Percentiles rank a stretch among this genome's conserved stretches.
Conservation (phyloP, 768 basidiomycete species). For the Psilocybe azurescens region DNA sequence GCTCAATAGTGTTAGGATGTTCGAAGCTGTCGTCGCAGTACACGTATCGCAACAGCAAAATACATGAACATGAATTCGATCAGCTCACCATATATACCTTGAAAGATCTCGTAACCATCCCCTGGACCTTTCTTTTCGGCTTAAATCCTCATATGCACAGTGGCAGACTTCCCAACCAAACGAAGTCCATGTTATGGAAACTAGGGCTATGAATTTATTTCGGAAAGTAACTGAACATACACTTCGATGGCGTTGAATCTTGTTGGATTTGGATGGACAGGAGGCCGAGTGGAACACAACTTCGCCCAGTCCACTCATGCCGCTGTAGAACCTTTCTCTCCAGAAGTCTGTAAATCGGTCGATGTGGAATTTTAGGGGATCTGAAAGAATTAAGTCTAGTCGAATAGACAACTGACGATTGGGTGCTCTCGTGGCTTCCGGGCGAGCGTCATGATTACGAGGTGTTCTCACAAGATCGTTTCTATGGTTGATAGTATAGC, state of each 20-base stretch:
- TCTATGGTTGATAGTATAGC: no score
- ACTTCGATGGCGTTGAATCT: neutral
- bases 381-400: no score
- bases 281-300: neutral
- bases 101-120: slow-evolving; percentile 1
- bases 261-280: neutral
- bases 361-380: neutral
- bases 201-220: neutral
- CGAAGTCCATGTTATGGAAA: neutral
- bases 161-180: no score
- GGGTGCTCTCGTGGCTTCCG: no score
- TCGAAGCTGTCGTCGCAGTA: slow-evolving; percentile 1
- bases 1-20: neutral
- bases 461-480: no score
- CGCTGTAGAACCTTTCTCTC: neutral
- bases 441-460: neutral
- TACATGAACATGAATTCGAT: neutral
- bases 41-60: neutral
- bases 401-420: no score
- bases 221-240: neutral
- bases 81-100: neutral
- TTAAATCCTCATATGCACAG: no score
- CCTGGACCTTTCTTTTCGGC: neutral
- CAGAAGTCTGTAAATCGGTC: neutral
- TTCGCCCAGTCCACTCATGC: neutral